Base-by-base conservation (phyloP, 148 eudicot species). In the Heliamphora exappendiculata region DNA sequence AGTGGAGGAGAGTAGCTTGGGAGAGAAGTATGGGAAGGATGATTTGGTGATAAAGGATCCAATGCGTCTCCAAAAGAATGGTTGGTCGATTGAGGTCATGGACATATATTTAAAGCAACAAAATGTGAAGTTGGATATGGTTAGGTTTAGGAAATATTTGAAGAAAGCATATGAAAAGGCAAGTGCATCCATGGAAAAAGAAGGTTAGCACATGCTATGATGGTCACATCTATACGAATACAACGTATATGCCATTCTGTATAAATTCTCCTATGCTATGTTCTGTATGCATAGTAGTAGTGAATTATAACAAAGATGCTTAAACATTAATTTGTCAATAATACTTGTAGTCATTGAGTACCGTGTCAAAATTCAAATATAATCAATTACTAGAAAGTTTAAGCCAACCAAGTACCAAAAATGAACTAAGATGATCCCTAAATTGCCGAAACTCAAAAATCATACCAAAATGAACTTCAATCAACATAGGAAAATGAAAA, bases 51-150 rank as follows among this genome's bases (percentile, higher is more conserved):
- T 88, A 19, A 87, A 50, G 74, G 78, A 82, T 49, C 89, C 89
- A 69, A 50, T 36, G 22, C 70, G 71, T 67, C 9, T 81, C 24
- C 74, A 72, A 2, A 22, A 45, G 33, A 67, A 59, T 6, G 68
- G 42, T 19, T 86, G 90, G 91, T 13, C 26, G 3, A 33, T 28
- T 36, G n/a, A 75, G 7, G 24, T 84, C 11, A 82, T 83, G 80
- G 75, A 72, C 37, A 80, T 90, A 11, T 90, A 88, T 69, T 74
- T 88, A 80, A 87, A 73, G 78, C 85, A 90, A 53, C 91, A 90
- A 84, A 77, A 87, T 81, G 87, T 90, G 26, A 74, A 50, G 8
- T 44, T 90, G 44, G 78, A 90, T 76, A 39, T 85, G 24, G 39
- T 20, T 62, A 88, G 82, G 76, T 86, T 88, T 81, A 84, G 79